These are phyloP conservation scores for Ascocoryne sarcoides DNA, from an alignment of 2,329 filamentous ascomycete genomes.

Conservation along the genomic window DNA sequence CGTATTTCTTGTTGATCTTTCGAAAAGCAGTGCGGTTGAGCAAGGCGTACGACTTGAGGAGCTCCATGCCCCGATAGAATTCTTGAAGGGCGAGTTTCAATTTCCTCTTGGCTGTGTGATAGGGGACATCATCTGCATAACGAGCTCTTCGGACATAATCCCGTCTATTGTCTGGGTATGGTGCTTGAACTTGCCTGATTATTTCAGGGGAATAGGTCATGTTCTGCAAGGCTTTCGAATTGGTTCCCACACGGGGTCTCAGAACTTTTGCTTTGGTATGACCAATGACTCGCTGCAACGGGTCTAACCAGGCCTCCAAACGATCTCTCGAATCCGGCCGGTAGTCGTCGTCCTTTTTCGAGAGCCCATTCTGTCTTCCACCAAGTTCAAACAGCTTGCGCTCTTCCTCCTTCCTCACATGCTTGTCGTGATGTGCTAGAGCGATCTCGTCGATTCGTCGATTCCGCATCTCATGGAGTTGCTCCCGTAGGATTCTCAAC, in stretches of 20 bases:
- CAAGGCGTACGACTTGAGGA: conserved; percentile 84
- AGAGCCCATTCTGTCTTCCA: conserved; percentile 7
- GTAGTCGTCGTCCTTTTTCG: conserved; percentile 12
- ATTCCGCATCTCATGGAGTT: conserved; percentile 89
- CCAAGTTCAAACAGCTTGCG: conserved; percentile 8
- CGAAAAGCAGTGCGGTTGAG: conserved; percentile 89
- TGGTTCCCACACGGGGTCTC: conserved; percentile 42
- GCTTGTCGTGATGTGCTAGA: conserved; percentile 17
- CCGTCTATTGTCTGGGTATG: conserved; percentile 27
- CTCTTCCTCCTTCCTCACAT: conserved; percentile 17
- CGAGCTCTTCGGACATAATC: conserved; percentile 42
- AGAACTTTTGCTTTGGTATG: conserved; percentile 40
- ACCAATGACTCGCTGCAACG: conserved; percentile 31
- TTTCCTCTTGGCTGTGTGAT: conserved; percentile 82
- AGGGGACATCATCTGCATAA: conserved; percentile 58
- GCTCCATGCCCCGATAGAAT: conserved; percentile 83
- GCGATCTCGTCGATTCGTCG: conserved; percentile 64
- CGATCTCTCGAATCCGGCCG: conserved; percentile 17
- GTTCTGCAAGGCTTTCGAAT: conserved; percentile 48
- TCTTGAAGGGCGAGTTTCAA: conserved; percentile 86
- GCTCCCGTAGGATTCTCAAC: conserved; percentile 62
- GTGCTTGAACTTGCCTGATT: conserved; percentile 33
- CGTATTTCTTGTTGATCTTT: conserved; percentile 98
- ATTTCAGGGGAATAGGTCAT: conserved; percentile 35
- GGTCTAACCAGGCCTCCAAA: conserved; percentile 38